Evolutionary conservation across 139 green algal species (phyloP), one percentile per base, ranked within the genome.

Genomic region (Astrephomene gubernaculifera): DNA sequence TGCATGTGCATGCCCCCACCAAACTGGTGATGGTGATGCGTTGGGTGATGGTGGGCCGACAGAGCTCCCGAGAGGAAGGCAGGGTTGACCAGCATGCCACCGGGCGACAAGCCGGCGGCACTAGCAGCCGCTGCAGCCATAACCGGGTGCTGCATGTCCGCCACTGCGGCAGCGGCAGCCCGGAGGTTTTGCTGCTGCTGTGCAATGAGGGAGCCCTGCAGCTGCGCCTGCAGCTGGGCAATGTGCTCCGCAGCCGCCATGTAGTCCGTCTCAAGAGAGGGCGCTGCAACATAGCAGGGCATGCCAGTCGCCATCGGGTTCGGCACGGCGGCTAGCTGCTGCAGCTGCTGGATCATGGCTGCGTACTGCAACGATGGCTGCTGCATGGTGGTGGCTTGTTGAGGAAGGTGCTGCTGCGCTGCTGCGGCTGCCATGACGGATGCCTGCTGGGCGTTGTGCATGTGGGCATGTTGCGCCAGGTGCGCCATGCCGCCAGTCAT

Each of bases 261-360:
- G 65, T 49, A 64, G 65, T 49, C 79, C 2, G 21, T 25, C 6
- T 79, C 36, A 8, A 68, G 29, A 22, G 36, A 41, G 19, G 27
- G 31, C 31, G 64, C 63, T 27, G 31, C 22, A 25, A 45, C 24
- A 44, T 63, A 64, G 44, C 44, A 68, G 24, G 21, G 41, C 61
- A 74, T 74, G 0, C 7, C 19, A 10, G 35, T 29, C 9, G 54
- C 10, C n/a, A 71, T 38, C 27, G 21, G 33, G 21, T 39, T 6
- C 1, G 57, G n/a, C 19, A 63, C 63, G 19, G 14, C 68, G 33
- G 65, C 38, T 29, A 19, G 63, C 63, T 31, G 53, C 64, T 27
- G 79, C 79, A 86, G 65, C 79, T 86, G 79, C 79, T 86, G 79
- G 45, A 85, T 31, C 63, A 85, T 76, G 44, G 64, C 64, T 0